A percentile compares a stretch with the other conserved stretches of the same genome.
Conservation (phyloP, 139 green algal species). For the Limnomonas spitsbergensis region DNA sequence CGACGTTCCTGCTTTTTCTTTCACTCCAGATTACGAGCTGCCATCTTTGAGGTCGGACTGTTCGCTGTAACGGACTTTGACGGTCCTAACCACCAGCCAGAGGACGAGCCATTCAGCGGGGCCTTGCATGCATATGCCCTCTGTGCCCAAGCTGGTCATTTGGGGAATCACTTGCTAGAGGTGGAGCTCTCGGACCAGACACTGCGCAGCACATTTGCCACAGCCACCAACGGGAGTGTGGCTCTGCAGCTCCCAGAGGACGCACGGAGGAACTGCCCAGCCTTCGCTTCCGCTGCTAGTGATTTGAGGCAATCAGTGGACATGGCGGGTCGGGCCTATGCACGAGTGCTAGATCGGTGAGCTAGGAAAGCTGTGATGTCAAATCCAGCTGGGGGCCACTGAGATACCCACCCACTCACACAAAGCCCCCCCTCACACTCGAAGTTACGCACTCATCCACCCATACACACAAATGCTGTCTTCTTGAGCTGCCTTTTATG, state of each 20-base stretch:
- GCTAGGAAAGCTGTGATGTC: not conserved
- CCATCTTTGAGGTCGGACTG: not conserved
- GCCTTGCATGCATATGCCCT: not conserved
- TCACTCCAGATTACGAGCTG: not conserved
- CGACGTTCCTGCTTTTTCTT: too few relatives aligned
- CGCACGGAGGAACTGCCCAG: not conserved
- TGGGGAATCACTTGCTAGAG: not conserved
- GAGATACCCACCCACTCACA: too few relatives aligned
- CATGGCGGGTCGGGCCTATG: not conserved
- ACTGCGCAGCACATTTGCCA: slow-evolving; percentile 12
- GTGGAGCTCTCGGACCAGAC: slow-evolving; percentile 17
- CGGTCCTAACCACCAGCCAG: not conserved
- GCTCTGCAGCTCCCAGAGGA: not conserved
- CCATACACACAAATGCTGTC: too few relatives aligned
- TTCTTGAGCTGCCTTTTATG: too few relatives aligned
- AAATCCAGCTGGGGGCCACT: not conserved
- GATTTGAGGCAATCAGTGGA: not conserved
- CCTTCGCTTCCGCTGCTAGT: slow-evolving; percentile 10
- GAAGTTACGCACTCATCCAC: too few relatives aligned
- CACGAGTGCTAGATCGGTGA: not conserved
- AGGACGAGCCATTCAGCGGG: not conserved
- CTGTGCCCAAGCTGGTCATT: not conserved
- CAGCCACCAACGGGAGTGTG: slow-evolving; percentile 8
- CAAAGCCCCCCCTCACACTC: too few relatives aligned
- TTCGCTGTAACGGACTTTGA: not conserved